phyloP scores from a whole-genome alignment of 257 asterid species.

The Forsythia viridissima region DNA sequence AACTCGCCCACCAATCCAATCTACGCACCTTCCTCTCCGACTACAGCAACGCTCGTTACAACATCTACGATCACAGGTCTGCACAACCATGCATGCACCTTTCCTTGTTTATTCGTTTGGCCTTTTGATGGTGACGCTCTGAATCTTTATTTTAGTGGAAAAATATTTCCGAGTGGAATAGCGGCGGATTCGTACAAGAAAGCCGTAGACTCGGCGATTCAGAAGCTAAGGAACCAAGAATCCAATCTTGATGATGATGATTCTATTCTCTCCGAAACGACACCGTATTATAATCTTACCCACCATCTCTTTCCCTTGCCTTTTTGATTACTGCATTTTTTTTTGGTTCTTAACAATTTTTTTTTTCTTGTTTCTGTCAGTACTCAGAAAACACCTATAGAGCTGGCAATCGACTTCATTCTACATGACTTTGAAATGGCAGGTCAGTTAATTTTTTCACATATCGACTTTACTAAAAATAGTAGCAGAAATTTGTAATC shows the following conservation, averaged over 20 bases:
- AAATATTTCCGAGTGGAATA: conserved; percentile 55
- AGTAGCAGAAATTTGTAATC: too few species aligned
- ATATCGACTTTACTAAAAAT: not conserved
- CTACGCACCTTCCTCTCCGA: conserved; percentile 87
- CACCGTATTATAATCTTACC: not conserved
- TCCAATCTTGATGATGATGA: conserved; percentile 24
- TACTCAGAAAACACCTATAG: conserved; percentile 75
- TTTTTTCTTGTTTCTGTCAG: conserved; percentile 23
- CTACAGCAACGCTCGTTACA: conserved; percentile 84
- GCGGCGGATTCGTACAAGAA: conserved; percentile 55
- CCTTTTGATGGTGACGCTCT: conserved; percentile 32
- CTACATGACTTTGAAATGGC: conserved; percentile 99
- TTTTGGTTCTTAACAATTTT: not conserved
- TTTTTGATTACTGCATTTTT: not conserved
- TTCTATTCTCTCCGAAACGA: conserved; percentile 31
- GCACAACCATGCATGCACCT: not conserved
- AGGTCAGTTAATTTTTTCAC: conserved; percentile 42
- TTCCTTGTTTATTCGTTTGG: not conserved
- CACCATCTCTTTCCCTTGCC: too few species aligned
- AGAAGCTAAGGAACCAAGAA: conserved; percentile 34
- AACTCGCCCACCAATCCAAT: conserved; percentile 60
- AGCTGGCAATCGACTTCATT: conserved; percentile 91
- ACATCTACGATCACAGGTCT: conserved; percentile 73
- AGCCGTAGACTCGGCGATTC: conserved; percentile 55
- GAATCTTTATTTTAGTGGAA: conserved; percentile 37